Percentiles rank a stretch among this genome's conserved stretches.
These are phyloP conservation scores for Botryotinia narcissicola DNA, from an alignment of 2,329 filamentous ascomycete genomes.

Conservation along the genomic window DNA sequence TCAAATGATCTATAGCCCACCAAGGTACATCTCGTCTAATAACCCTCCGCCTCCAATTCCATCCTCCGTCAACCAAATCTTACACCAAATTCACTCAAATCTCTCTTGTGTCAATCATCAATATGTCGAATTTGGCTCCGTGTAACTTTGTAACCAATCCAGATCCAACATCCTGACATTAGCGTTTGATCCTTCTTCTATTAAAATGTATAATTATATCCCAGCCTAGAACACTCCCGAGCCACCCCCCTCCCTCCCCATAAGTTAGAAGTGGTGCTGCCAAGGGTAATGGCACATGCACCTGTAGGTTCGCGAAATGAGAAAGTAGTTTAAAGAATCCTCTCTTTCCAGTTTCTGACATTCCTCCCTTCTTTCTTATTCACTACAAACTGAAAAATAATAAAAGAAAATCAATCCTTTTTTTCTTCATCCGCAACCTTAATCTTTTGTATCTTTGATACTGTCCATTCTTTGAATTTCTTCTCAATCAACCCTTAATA, in stretches of 20 bases:
- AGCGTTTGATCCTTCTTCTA: neutral
- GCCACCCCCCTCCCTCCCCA: neutral
- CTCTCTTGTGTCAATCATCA: neutral
- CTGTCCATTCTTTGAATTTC: conserved; percentile 33
- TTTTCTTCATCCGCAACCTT: neutral
- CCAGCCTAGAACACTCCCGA: neutral
- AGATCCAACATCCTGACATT: neutral
- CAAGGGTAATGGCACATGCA: conserved; percentile 4
- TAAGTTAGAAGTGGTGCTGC: conserved; percentile 11
- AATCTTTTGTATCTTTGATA: conserved; percentile 33
- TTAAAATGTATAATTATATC: conserved; percentile 11
- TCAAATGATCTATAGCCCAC: neutral
- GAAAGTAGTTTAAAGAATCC: neutral
- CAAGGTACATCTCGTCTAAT: neutral
- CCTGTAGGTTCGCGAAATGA: conserved; percentile 7
- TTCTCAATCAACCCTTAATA: conserved; percentile 4
- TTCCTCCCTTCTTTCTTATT: neutral
- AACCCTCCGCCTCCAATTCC: neutral
- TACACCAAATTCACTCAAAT: conserved; percentile 3
- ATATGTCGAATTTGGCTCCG: neutral
- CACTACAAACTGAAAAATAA: neutral
- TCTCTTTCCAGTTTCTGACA: neutral
- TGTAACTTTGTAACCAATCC: neutral
- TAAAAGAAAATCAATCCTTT: neutral
- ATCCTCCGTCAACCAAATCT: conserved; percentile 4